Percentiles rank a stretch among this genome's conserved stretches.
phyloP scores from a whole-genome alignment of 1,284 basidiomycete genomes.

The Austroboletus sp. region DNA sequence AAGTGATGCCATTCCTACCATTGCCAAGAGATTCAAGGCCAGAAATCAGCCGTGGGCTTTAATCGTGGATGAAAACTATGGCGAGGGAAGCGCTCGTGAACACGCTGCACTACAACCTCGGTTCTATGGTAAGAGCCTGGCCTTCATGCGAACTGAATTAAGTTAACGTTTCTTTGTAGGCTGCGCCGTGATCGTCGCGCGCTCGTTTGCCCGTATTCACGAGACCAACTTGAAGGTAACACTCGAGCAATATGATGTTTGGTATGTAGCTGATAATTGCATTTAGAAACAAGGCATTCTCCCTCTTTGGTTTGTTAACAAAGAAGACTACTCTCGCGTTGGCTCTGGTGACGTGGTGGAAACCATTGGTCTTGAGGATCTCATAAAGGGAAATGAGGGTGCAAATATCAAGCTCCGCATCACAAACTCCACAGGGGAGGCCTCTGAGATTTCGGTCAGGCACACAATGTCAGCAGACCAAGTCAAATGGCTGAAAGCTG shows the following conservation, averaged over 20 bases:
- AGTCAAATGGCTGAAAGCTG: slow-evolving; percentile 78
- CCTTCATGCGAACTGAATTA: neutral
- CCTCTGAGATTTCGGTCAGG: slow-evolving; percentile 63
- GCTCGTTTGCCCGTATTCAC: slow-evolving; percentile 97
- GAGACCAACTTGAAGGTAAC: slow-evolving; percentile 91
- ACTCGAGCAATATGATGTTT: neutral
- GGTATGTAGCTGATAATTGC: slow-evolving; percentile 4
- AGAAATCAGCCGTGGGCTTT: slow-evolving; percentile 87
- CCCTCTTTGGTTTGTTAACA: slow-evolving; percentile 86
- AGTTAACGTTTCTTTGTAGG: slow-evolving; percentile 38
- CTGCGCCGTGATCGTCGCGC: slow-evolving; percentile 75
- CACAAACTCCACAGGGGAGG: slow-evolving; percentile 58
- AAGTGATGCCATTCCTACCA: slow-evolving; percentile 78
- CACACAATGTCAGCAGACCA: slow-evolving; percentile 90
- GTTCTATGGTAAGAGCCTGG: slow-evolving; percentile 67
- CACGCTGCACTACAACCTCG: slow-evolving; percentile 96
- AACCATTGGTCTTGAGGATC: slow-evolving; percentile 35
- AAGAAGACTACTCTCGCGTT: slow-evolving; percentile 77
- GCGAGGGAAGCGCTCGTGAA: slow-evolving; percentile 96
- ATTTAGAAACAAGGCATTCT: slow-evolving; percentile 88
- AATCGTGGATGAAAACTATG: slow-evolving; percentile 94
- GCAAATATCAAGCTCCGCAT: slow-evolving; percentile 62
- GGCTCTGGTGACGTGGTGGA: slow-evolving; percentile 61
- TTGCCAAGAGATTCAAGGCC: slow-evolving; percentile 83
- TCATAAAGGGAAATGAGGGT: slow-evolving; percentile 48